These are phyloP conservation scores for Nigrograna mackinnonii DNA, from an alignment of 2,329 filamentous ascomycete genomes.

Conservation along the genomic window DNA sequence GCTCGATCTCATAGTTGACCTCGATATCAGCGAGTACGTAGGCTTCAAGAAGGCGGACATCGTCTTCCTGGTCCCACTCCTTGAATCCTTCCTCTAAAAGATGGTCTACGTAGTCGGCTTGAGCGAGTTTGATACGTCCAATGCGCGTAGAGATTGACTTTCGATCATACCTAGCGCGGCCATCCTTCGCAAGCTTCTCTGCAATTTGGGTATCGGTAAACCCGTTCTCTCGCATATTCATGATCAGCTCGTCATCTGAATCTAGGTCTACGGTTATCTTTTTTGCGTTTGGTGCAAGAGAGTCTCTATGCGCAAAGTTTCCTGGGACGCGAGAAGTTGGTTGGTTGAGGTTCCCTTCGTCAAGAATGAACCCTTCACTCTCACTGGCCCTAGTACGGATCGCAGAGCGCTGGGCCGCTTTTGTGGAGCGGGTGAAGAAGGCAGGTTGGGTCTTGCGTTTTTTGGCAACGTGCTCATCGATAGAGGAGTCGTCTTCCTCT, in stretches of 20 bases:
- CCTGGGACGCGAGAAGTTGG: background rate
- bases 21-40: conserved; percentile 47
- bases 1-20: conserved; percentile 43
- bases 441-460: conserved; percentile 20
- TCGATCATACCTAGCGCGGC: conserved; percentile 46
- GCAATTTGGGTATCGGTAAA: conserved; percentile 50
- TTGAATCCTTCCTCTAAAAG: conserved; percentile 50
- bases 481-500: conserved; percentile 7
- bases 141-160: conserved; percentile 55
- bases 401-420: conserved; percentile 11
- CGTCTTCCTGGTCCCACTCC: conserved; percentile 55
- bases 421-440: conserved; percentile 6
- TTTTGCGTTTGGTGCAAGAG: too few relatives aligned
- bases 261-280: conserved; percentile 49
- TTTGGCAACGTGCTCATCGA: conserved; percentile 9
- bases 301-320: too few relatives aligned
- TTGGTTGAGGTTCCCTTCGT: conserved; percentile 15
- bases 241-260: conserved; percentile 52
- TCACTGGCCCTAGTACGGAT: conserved; percentile 13
- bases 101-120: conserved; percentile 48
- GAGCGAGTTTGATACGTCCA: conserved; percentile 47
- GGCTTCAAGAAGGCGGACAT: conserved; percentile 47
- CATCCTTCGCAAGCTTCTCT: conserved; percentile 45
- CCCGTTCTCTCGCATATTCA: conserved; percentile 46
- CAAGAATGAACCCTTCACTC: conserved; percentile 23